These are phyloP conservation scores for Chytridium lagenaria DNA, from an alignment of 371 early-diverging fungal species.

Conservation along the genomic window DNA sequence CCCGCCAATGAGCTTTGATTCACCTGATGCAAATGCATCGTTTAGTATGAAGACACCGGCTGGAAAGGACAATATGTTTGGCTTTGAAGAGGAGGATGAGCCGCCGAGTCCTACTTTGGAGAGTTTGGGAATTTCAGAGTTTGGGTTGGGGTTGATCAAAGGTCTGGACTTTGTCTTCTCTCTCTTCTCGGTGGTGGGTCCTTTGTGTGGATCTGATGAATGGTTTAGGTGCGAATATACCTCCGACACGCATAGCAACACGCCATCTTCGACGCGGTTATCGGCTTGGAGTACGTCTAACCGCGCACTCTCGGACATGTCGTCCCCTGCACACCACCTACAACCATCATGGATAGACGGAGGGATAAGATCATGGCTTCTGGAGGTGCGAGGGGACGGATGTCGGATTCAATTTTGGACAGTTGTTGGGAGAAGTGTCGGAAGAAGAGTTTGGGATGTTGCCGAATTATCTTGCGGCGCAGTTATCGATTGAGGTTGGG, in stretches of 20 bases:
- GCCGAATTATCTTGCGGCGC: constrained; percentile 24
- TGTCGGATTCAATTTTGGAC: constrained; percentile 24
- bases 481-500: constrained; percentile 25
- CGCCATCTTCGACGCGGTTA: constrained; percentile 2
- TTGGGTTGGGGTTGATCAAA: constrained; percentile 23
- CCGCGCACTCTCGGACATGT: not conserved
- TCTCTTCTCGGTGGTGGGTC: not conserved
- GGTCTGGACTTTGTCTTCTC: constrained; percentile 10
- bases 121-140: constrained; percentile 29
- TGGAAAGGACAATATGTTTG: constrained; percentile 2
- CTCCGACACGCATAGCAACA: not conserved
- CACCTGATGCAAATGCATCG: too few species aligned
- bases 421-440: constrained; percentile 9
- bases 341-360: not conserved
- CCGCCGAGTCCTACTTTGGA: constrained; percentile 37
- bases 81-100: not conserved
- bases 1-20: too few species aligned
- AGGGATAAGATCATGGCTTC: not conserved
- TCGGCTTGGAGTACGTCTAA: not conserved
- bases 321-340: constrained; percentile 12
- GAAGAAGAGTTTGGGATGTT: constrained; percentile 21
- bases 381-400: not conserved
- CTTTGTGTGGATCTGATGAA: not conserved
- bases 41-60: too few species aligned
- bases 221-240: too few species aligned